These are phyloP conservation scores for Xylariaceae sp. DNA, from an alignment of 2,329 filamentous ascomycete species.

Conservation along the genomic window DNA sequence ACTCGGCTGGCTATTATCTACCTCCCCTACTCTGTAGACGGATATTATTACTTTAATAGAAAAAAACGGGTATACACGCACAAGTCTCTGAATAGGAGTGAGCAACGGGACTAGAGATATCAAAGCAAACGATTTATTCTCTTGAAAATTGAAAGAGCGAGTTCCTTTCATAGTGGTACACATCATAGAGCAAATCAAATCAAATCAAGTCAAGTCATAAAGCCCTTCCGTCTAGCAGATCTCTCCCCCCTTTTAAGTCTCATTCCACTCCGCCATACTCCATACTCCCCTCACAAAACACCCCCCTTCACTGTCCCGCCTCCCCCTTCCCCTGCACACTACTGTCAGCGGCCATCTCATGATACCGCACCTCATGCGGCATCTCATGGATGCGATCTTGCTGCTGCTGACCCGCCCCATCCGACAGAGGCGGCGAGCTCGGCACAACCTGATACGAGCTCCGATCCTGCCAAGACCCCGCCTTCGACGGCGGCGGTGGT, in stretches of 20 bases:
- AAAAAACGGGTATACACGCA: neutral
- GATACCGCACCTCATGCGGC: neutral
- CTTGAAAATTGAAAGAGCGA: too few relatives aligned
- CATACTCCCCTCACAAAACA: neutral
- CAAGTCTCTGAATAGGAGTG: neutral
- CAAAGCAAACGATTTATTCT: too few relatives aligned
- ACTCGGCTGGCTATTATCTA: too few relatives aligned
- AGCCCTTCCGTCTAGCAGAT: too few relatives aligned
- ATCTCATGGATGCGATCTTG: constrained; percentile 13
- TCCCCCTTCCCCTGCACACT: neutral
- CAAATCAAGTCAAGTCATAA: neutral
- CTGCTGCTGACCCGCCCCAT: constrained; percentile 24
- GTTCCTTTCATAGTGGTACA: neutral
- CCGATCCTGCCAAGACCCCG: constrained; percentile 26
- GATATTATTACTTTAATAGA: neutral
- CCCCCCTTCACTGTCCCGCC: neutral
- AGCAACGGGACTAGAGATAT: too few relatives aligned
- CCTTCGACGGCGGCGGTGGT: constrained; percentile 3
- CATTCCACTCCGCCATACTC: too few relatives aligned
- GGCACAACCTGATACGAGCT: constrained; percentile 26
- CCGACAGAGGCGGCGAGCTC: constrained; percentile 22
- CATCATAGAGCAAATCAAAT: neutral
- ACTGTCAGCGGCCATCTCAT: constrained; percentile 10
- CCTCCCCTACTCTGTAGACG: too few relatives aligned
- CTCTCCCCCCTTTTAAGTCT: too few relatives aligned